A percentile compares a stretch with the other conserved stretches of the same genome.
These are phyloP conservation scores for Arabidopsis lyrata DNA, from an alignment of 441 rosid species.

Conservation along the genomic window DNA sequence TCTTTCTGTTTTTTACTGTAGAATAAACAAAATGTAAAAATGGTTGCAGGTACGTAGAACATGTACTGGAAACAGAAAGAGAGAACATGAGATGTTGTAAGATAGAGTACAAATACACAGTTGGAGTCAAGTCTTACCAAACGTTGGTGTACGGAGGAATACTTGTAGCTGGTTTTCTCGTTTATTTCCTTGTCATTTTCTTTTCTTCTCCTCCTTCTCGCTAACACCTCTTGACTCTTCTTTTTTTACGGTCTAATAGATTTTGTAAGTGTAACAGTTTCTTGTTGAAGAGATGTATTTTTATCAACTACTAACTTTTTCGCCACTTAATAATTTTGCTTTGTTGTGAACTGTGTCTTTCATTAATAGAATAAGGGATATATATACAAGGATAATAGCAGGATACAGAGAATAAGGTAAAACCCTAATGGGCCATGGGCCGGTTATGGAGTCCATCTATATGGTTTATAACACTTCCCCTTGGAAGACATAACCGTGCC, in stretches of 20 bases:
- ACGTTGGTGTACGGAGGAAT: slow-evolving; percentile 86
- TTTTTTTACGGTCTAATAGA: background rate
- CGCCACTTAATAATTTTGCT: background rate
- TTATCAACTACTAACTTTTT: slow-evolving; percentile 1
- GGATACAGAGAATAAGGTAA: too few relatives aligned
- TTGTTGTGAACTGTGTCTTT: too few relatives aligned
- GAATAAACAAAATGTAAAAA: background rate
- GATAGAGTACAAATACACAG: slow-evolving; percentile 80
- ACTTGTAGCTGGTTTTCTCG: slow-evolving; percentile 86
- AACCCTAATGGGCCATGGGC: too few relatives aligned
- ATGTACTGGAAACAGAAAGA: slow-evolving; percentile 72
- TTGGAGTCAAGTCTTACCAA: slow-evolving; percentile 72
- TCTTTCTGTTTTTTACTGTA: background rate
- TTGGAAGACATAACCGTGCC: too few relatives aligned
- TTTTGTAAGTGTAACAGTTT: slow-evolving; percentile 10
- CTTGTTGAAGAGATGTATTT: slow-evolving; percentile 13
- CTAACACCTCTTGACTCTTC: slow-evolving; percentile 40
- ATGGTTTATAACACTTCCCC: too few relatives aligned
- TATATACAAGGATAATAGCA: too few relatives aligned
- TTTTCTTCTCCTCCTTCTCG: slow-evolving; percentile 89
- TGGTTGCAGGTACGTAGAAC: slow-evolving; percentile 80
- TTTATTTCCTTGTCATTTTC: slow-evolving; percentile 85
- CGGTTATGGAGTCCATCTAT: too few relatives aligned
- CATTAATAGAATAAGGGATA: too few relatives aligned
- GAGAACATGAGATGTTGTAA: slow-evolving; percentile 90